Percentiles rank a stretch among this genome's conserved stretches.
phyloP scores from a whole-genome alignment of 2,329 filamentous ascomycete genomes.

The Penicillium rolfsii region DNA sequence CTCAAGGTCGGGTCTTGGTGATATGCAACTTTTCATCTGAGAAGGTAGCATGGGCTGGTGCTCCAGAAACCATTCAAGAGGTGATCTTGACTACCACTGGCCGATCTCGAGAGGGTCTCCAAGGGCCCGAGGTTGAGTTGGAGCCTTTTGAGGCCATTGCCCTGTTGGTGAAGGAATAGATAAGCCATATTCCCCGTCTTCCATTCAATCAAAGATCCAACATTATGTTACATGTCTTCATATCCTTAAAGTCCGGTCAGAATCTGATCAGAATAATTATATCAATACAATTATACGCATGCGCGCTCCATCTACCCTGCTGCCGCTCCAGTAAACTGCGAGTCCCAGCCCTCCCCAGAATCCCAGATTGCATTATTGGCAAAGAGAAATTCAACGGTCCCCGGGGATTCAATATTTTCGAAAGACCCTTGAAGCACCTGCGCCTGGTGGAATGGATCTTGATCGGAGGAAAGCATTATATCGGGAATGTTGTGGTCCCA shows the following conservation, averaged over 20 bases:
- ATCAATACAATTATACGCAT: neutral
- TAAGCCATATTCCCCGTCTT: neutral
- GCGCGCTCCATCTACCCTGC: neutral
- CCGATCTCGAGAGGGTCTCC: neutral
- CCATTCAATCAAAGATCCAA: neutral
- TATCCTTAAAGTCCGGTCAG: neutral
- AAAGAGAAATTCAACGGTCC: constrained; percentile 1
- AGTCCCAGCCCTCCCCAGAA: constrained; percentile 2
- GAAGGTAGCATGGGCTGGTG: neutral
- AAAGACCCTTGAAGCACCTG: neutral
- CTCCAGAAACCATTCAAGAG: neutral
- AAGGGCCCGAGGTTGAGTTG: neutral
- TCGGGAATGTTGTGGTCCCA: neutral
- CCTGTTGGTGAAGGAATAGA: neutral
- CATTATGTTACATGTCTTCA: neutral
- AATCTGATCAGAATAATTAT: neutral
- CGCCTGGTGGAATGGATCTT: neutral
- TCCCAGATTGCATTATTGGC: constrained; percentile 3
- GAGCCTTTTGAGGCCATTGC: constrained; percentile 3
- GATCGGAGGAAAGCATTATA: neutral
- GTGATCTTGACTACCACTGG: constrained; percentile 1
- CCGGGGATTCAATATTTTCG: neutral
- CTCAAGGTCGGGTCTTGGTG: neutral
- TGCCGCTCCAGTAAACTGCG: neutral
- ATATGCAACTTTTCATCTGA: constrained; percentile 2